Percentiles rank a stretch among this genome's conserved stretches.
Conservation (phyloP, 1,139 yeast genomes). For the Debaryomycetaceae sp. region DNA sequence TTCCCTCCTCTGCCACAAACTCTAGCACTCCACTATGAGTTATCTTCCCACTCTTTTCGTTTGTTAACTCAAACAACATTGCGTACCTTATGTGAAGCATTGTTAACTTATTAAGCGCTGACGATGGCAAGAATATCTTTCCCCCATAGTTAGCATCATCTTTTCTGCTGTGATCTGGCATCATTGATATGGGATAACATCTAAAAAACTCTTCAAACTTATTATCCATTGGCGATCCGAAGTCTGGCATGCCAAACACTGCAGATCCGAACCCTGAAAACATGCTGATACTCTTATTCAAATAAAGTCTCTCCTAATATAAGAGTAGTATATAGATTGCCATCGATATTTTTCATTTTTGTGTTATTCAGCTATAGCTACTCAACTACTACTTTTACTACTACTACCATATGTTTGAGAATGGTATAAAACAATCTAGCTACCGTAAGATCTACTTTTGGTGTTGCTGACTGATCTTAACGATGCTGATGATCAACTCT, state of each 20-base stretch:
- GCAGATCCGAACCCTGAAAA: constrained; percentile 45
- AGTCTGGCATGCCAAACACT: constrained; percentile 36
- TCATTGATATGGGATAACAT: constrained; percentile 88
- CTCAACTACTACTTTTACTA: background rate
- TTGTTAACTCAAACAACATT: constrained; percentile 81
- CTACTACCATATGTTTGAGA: background rate
- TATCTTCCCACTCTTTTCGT: constrained; percentile 53
- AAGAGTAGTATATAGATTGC: background rate
- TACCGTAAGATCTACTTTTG: constrained; percentile 5
- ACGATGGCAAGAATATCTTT: constrained; percentile 90
- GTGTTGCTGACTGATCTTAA: constrained; percentile 21
- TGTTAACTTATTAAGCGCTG: constrained; percentile 84
- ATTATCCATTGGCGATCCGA: constrained; percentile 28
- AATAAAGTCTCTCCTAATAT: background rate
- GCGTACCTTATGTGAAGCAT: constrained; percentile 89
- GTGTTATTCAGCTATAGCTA: background rate
- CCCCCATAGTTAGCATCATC: constrained; percentile 95
- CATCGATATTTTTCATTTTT: background rate
- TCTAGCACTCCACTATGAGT: constrained; percentile 96
- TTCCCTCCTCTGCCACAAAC: constrained; percentile 95
- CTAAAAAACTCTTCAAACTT: constrained; percentile 79
- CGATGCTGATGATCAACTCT: constrained; percentile 29
- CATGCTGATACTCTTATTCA: constrained; percentile 20
- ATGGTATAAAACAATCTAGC: background rate
- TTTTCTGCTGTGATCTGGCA: constrained; percentile 76